Conservation (phyloP, 768 basidiomycete genomes). For the Agrocybe chaxingu region DNA sequence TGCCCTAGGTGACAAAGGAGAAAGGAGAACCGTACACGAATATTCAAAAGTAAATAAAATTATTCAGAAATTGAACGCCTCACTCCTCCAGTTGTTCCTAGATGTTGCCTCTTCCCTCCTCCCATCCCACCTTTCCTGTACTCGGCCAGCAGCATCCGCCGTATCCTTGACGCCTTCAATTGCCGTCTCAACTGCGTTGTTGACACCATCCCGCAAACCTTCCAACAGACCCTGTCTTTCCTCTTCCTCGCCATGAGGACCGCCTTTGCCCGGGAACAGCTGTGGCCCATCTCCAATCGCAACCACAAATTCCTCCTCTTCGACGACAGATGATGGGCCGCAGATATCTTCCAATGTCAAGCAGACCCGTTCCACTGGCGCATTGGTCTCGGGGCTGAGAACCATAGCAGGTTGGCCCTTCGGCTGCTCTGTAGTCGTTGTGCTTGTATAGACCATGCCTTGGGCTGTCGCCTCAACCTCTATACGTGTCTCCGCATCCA, state of each 20-base stretch:
- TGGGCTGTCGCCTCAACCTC: constrained; percentile 22
- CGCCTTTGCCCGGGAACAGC: constrained; percentile 30
- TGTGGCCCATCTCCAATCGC: constrained; percentile 35
- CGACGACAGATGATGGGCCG: neutral
- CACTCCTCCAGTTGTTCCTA: too few relatives aligned
- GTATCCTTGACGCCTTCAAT: constrained; percentile 5
- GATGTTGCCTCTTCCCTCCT: too few relatives aligned
- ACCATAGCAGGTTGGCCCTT: constrained; percentile 13
- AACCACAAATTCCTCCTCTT: constrained; percentile 25
- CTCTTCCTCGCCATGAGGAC: constrained; percentile 23
- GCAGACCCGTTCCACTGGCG: constrained; percentile 8
- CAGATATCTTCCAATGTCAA: constrained; percentile 11
- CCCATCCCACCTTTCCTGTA: constrained; percentile 18
- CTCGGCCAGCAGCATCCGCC: constrained; percentile 11
- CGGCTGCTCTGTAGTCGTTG: constrained; percentile 13
- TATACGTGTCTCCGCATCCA: constrained; percentile 13
- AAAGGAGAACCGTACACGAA: too few relatives aligned
- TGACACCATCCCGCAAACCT: constrained; percentile 14
- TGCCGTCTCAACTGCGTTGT: constrained; percentile 14
- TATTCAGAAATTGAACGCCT: too few relatives aligned
- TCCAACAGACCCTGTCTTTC: constrained; percentile 16
- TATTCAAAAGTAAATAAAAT: too few relatives aligned
- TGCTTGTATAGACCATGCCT: constrained; percentile 23
- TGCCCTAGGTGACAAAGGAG: too few relatives aligned
- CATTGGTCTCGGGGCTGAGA: constrained; percentile 14